phyloP scores from a whole-genome alignment of 2,329 filamentous ascomycete genomes.

The Clonostachys sp. region DNA sequence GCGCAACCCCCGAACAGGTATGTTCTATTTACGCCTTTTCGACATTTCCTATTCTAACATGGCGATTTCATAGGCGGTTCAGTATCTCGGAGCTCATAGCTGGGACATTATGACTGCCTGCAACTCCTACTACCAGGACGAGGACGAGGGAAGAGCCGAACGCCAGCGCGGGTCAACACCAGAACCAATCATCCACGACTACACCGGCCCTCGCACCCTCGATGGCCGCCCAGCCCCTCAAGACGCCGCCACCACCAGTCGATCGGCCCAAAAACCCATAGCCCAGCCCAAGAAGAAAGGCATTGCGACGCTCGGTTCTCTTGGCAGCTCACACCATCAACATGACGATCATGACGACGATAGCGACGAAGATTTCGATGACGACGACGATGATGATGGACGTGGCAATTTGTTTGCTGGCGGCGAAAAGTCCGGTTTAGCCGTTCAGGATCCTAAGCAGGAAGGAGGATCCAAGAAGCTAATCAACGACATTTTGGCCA shows the following conservation, averaged over 20 bases:
- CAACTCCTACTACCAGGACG: slow-evolving; percentile 56
- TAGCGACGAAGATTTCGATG: slow-evolving; percentile 51
- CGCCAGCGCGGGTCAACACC: slow-evolving; percentile 36
- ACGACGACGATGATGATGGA: slow-evolving; percentile 52
- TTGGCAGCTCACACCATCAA: slow-evolving; percentile 40
- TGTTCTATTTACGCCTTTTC: no score
- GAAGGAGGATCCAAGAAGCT: slow-evolving; percentile 47
- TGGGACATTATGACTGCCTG: slow-evolving; percentile 65
- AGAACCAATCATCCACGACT: slow-evolving; percentile 21
- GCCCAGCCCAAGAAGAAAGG: slow-evolving; percentile 50
- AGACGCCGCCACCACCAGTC: slow-evolving; percentile 13
- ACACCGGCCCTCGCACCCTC: slow-evolving; percentile 58
- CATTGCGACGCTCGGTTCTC: slow-evolving; percentile 55
- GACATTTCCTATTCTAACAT: no score
- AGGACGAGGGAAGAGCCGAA: slow-evolving; percentile 43
- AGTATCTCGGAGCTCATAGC: slow-evolving; percentile 59
- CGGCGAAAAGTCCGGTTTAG: slow-evolving; percentile 76
- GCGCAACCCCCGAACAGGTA: slow-evolving; percentile 42
- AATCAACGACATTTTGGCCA: slow-evolving; percentile 60
- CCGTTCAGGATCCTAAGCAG: slow-evolving; percentile 57
- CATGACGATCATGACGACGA: slow-evolving; percentile 55
- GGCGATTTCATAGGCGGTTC: slow-evolving; percentile 47
- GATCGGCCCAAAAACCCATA: slow-evolving; percentile 25
- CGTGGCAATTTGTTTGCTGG: slow-evolving; percentile 73
- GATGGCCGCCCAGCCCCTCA: slow-evolving; percentile 56